Percentiles rank a stretch among this genome's conserved stretches.
phyloP scores from a whole-genome alignment of 192 early-diverging fungal species.

The Gamsiella multidivaricata region DNA sequence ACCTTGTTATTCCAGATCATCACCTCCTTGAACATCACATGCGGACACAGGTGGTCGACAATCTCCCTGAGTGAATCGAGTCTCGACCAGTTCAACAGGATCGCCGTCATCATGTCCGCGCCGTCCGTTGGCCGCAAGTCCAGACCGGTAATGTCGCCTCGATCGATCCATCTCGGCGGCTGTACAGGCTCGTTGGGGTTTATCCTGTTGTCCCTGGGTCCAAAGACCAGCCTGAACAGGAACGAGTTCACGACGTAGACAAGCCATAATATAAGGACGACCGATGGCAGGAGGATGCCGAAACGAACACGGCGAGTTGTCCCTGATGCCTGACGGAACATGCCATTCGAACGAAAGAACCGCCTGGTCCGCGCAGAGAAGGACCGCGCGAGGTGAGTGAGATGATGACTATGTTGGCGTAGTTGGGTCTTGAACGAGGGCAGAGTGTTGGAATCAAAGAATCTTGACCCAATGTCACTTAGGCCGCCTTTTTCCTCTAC shows the following conservation, averaged over 20 bases:
- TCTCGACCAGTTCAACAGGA: conserved; percentile 52
- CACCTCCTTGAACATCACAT: conserved; percentile 66
- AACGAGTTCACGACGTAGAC: conserved; percentile 18
- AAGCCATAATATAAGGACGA: conserved; percentile 1
- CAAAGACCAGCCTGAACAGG: conserved; percentile 35
- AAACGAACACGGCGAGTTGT: conserved; percentile 35
- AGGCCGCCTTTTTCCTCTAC: not conserved
- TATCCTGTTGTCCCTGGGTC: not conserved
- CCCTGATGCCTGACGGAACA: conserved; percentile 25
- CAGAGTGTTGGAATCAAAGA: not conserved
- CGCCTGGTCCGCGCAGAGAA: conserved; percentile 20
- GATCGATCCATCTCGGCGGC: conserved; percentile 40
- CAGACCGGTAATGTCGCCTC: conserved; percentile 35
- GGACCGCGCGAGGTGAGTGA: conserved; percentile 31
- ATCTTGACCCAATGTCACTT: not conserved
- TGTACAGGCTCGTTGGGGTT: not conserved
- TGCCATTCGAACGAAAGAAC: conserved; percentile 20
- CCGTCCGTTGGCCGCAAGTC: conserved; percentile 64
- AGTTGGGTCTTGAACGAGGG: conserved; percentile 28
- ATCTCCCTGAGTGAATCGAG: conserved; percentile 58
- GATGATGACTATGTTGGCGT: conserved; percentile 22
- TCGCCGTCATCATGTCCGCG: conserved; percentile 56
- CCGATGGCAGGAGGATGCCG: conserved; percentile 25
- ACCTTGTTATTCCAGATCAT: conserved; percentile 69
- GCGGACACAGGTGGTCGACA: conserved; percentile 61